A percentile compares a stretch with the other conserved stretches of the same genome.
Evolutionary conservation across 306 rosid genomes (phyloP).

Genomic region (Castanea crenata): DNA sequence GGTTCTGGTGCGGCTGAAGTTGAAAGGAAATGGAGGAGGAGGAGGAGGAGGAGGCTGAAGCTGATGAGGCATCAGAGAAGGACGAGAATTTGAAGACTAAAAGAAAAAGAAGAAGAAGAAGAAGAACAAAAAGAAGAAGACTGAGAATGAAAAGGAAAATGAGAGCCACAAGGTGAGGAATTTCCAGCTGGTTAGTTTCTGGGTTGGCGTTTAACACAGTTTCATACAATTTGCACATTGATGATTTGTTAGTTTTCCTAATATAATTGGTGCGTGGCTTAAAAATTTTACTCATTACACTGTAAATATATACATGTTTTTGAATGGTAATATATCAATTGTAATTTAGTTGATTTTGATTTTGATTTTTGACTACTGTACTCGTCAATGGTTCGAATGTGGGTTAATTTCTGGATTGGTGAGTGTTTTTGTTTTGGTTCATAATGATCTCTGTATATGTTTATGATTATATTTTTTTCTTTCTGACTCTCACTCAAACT

Average conservation of each 20-base stretch:
- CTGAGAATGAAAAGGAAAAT: conserved; percentile 16
- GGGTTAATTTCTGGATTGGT: not conserved
- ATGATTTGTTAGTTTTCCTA: not conserved
- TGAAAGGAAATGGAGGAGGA: conserved; percentile 5
- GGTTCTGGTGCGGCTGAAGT: conserved; percentile 17
- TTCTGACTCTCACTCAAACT: not conserved
- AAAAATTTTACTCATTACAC: not conserved
- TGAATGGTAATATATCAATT: not conserved
- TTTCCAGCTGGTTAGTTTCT: conserved; percentile 47
- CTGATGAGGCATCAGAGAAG: conserved; percentile 22
- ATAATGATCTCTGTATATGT: not conserved
- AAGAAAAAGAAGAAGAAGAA: conserved; percentile 41
- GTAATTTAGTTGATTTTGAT: not conserved
- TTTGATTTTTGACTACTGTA: not conserved
- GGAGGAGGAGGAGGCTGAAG: conserved; percentile 9
- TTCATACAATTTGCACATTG: not conserved
- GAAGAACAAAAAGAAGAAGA: conserved; percentile 20
- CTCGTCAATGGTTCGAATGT: not conserved
- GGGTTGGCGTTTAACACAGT: not conserved
- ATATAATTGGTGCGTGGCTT: not conserved
- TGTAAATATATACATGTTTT: not conserved
- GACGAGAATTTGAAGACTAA: conserved; percentile 27
- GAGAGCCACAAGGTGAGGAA: conserved; percentile 33
- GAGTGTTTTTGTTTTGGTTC: not conserved
- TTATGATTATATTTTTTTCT: not conserved